Base-by-base conservation (phyloP, 257 asterid species). In the Solanum sejunctum region DNA sequence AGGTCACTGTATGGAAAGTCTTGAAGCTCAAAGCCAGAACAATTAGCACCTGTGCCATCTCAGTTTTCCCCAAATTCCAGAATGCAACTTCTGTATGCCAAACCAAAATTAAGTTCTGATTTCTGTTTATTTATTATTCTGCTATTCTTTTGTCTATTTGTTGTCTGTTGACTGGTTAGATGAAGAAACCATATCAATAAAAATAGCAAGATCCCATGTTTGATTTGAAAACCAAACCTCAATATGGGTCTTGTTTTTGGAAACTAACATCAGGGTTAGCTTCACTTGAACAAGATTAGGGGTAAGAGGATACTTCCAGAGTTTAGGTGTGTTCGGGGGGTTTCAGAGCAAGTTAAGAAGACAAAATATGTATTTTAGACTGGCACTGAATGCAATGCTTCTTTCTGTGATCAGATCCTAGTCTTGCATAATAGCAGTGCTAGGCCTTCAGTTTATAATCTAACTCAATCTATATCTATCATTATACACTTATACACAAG, bases 11-110 rank as follows among this genome's bases (percentile, higher is more conserved):
- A 78, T 70, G 89, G 84, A 90, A 88, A 1, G 3, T 90, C 39
- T 88, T 92, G 80, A 90, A 89, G n/a, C 70, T 87, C 3, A 90
- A 92, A 86, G 89, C 88, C 16, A 88, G 88, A 3, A 83, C 89
- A 51, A 49, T 77, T 67, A 91, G 91, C 80, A 86, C 90, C 1
- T 92, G 95, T 83, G 86, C 90, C 73, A 87, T 91, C 43, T 86
- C 93, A n/a, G 87, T 91, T 39, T 89, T 85, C 70, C 45, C 87
- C 84, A 28, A 36, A 1, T 15, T 64, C 55, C 87, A 80, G 83
- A 92, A 86, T 88, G 86, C 87, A 17, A 47, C 90, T 51, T 86
- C 93, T 83, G 84, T 75, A 52, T 93, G 95, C 89, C 80, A 21
- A 12, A 87, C 97, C 26, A 84, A 88, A 84, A 36, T 88, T 71